Base-by-base conservation (phyloP, 768 basidiomycete genomes). In the Naganishia onofrii region DNA sequence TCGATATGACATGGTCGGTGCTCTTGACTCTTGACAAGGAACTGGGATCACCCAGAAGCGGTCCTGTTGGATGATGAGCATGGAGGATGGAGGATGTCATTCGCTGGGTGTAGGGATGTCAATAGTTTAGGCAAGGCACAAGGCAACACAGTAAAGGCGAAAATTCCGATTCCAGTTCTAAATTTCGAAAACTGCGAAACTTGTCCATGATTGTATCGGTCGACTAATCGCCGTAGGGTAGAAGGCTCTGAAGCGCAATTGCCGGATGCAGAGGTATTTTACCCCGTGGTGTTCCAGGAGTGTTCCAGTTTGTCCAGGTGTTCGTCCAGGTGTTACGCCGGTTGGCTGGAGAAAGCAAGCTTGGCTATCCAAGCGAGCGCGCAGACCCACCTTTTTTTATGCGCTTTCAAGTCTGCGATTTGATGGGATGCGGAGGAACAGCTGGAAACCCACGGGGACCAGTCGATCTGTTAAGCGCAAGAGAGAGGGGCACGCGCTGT, bases 401-500 rank as follows among this genome's bases (percentile, higher is more conserved):
- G 48, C 48, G 48, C 48, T 51, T 51, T 51, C 3, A n/a, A n/a
- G n/a, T n/a, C n/a, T n/a, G n/a, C n/a, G n/a, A 26, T 26, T 51
- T 51, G 48, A n/a, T 3, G 8, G 15, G 42, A 15, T 51, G 48
- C 48, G 48, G 48, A 51, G 48, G 21, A 36, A 51, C 48, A 36
- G 48, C 54, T 34, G 54, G 54, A 55, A 55, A 31, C 32, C 54
- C 54, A 34, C 60, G 60, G 60, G 42, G 60, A 17, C 13, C 57
- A n/a, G 57, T 26, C 42, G 42, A 51, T 26, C 48, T 12, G 23
- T 31, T 44, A 5, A 2, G 42, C 29, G 19, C 7, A 42, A 26
- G 60, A n/a, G 60, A 10, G 38, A 36, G 57, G 60, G 60, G 57
- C 60, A 19, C 38, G 60, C 38, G 60, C 60, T 63, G 21, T 38